Evolutionary conservation across 768 basidiomycete genomes (phyloP).

Genomic region (Trametes maxima): DNA sequence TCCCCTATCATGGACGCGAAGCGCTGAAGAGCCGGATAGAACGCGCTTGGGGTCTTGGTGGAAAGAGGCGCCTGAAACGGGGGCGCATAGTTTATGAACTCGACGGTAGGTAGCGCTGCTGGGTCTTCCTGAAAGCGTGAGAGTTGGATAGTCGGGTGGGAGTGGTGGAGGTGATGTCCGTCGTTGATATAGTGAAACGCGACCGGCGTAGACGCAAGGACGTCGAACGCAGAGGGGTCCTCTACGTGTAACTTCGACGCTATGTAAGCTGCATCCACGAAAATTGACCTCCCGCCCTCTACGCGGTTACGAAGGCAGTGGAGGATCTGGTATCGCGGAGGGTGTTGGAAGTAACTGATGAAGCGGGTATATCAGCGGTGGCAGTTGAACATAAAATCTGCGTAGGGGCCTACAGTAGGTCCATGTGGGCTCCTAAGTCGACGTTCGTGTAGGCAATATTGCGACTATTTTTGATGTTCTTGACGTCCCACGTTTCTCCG

Average conservation of each 20-base stretch:
- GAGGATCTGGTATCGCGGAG: conserved; percentile 90
- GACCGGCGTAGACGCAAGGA: conserved; percentile 67
- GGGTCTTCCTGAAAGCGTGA: conserved; percentile 22
- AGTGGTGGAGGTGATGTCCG: conserved; percentile 74
- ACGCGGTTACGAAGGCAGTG: conserved; percentile 90
- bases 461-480: conserved; percentile 66
- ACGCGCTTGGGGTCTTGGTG: conserved; percentile 50
- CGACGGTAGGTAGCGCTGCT: conserved; percentile 37
- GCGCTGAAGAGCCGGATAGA: conserved; percentile 61
- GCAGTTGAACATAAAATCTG: background rate
- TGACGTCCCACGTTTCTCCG: conserved; percentile 87
- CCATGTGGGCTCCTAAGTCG: conserved; percentile 88
- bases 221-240: conserved; percentile 54
- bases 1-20: conserved; percentile 65
- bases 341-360: conserved; percentile 83
- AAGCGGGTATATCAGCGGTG: background rate
- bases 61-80: conserved; percentile 90
- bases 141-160: conserved; percentile 79
- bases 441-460: conserved; percentile 97
- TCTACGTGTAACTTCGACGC: conserved; percentile 53
- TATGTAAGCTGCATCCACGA: conserved; percentile 77
- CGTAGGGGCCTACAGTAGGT: conserved; percentile 68
- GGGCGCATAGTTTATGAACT: conserved; percentile 87
- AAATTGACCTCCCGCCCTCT: conserved; percentile 79
- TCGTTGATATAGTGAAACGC: conserved; percentile 92